A percentile compares a stretch with the other conserved stretches of the same genome.
phyloP scores from a whole-genome alignment of 495 filamentous ascomycete genomes.

The Penicillium salamii region DNA sequence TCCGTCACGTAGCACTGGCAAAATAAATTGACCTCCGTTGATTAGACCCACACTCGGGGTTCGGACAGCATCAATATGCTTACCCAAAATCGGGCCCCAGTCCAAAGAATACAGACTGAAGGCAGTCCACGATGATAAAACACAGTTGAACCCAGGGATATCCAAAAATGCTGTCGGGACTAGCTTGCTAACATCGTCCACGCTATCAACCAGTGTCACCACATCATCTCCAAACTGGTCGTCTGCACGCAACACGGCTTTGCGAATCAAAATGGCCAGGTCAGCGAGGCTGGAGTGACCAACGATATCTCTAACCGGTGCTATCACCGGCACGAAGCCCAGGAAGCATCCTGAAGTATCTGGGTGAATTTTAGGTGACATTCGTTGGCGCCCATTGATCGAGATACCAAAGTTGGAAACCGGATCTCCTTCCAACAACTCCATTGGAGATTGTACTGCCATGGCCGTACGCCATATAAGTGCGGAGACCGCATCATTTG shows the following conservation, averaged over 20 bases:
- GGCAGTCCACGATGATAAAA: slow-evolving; percentile 30
- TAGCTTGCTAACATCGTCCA: slow-evolving; percentile 25
- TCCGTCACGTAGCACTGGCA: slow-evolving; percentile 31
- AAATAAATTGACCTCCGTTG: slow-evolving; percentile 34
- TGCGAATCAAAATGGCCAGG: slow-evolving; percentile 29
- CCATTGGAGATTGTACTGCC: slow-evolving; percentile 29
- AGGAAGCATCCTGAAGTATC: slow-evolving; percentile 33
- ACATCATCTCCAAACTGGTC: slow-evolving; percentile 20
- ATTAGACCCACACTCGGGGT: slow-evolving; percentile 29
- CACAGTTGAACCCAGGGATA: slow-evolving; percentile 29
- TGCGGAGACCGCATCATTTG: slow-evolving; percentile 39
- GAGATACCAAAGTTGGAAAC: slow-evolving; percentile 32
- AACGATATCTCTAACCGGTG: slow-evolving; percentile 16
- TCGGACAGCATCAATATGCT: slow-evolving; percentile 29
- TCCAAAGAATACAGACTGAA: slow-evolving; percentile 31
- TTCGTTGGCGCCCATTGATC: slow-evolving; percentile 30
- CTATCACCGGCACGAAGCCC: slow-evolving; percentile 20
- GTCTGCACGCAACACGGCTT: slow-evolving; percentile 28
- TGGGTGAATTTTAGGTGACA: slow-evolving; percentile 28
- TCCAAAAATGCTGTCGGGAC: slow-evolving; percentile 34
- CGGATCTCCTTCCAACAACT: slow-evolving; percentile 25
- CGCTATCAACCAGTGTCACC: slow-evolving; percentile 20
- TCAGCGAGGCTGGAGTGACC: slow-evolving; percentile 15
- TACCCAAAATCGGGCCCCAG: slow-evolving; percentile 32
- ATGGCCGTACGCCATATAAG: slow-evolving; percentile 41